phyloP scores from a whole-genome alignment of 2,329 filamentous ascomycete species.

The Hypocreales sp. region DNA sequence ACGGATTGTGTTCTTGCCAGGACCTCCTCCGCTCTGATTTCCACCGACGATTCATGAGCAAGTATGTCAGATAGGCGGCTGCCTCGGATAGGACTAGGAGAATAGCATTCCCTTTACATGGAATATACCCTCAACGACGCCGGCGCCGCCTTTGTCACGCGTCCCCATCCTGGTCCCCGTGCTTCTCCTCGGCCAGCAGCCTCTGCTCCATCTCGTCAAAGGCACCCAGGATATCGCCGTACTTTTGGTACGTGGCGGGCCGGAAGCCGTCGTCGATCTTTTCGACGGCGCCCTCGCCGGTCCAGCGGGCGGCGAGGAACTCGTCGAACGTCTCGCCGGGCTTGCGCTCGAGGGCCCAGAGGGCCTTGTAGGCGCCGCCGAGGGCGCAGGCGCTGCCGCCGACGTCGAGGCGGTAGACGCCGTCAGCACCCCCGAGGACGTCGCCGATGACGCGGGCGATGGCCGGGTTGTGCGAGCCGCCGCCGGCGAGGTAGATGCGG shows the following conservation, averaged over 20 bases:
- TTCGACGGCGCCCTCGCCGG: slow-evolving; percentile 67
- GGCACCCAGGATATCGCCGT: slow-evolving; percentile 59
- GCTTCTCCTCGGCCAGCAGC: slow-evolving; percentile 33
- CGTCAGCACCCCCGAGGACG: slow-evolving; percentile 76
- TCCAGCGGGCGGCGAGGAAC: slow-evolving; percentile 71
- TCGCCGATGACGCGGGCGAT: slow-evolving; percentile 76
- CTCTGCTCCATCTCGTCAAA: slow-evolving; percentile 62
- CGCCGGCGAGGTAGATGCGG: slow-evolving; percentile 86
- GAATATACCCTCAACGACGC: no score
- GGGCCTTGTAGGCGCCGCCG: slow-evolving; percentile 88
- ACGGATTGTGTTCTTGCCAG: slow-evolving; percentile 21
- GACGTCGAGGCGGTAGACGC: slow-evolving; percentile 85
- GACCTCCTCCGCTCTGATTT: slow-evolving; percentile 90
- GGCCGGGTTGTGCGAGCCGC: slow-evolving; percentile 76
- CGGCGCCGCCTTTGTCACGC: no score
- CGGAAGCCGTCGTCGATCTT: slow-evolving; percentile 73
- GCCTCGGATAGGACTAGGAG: no score
- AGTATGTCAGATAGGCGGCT: slow-evolving; percentile 43
- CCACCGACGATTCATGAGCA: slow-evolving; percentile 89
- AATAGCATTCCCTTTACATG: no score
- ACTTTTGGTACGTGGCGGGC: slow-evolving; percentile 57
- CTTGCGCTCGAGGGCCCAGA: slow-evolving; percentile 70
- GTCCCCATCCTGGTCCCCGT: no score
- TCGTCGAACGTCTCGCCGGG: slow-evolving; percentile 71
- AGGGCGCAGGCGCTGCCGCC: slow-evolving; percentile 91